A percentile compares a stretch with the other conserved stretches of the same genome.
These are phyloP conservation scores for Kwoniella botswanensis DNA, from an alignment of 768 basidiomycete genomes.

Conservation along the genomic window DNA sequence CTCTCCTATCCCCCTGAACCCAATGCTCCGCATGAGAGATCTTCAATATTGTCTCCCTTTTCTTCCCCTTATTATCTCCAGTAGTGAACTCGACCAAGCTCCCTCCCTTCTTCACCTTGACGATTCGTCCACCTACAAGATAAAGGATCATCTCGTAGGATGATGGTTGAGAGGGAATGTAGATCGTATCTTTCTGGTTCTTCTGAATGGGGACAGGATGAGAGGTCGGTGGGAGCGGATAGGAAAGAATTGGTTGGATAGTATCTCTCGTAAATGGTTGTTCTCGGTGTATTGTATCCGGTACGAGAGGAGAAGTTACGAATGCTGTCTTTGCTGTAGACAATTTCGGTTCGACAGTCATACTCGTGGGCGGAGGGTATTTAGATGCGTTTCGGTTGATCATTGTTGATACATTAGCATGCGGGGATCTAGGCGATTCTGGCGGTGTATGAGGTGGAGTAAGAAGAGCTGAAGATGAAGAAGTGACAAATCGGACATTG, in stretches of 20 bases:
- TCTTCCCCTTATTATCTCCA: neutral
- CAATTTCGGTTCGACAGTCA: too few species aligned
- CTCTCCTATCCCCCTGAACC: conserved; percentile 25
- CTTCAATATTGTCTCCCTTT: neutral
- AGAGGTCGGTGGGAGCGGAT: conserved; percentile 30
- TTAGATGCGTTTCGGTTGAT: neutral
- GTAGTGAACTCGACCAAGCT: neutral
- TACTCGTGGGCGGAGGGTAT: too few species aligned
- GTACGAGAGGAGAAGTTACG: neutral
- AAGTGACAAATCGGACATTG: conserved; percentile 18
- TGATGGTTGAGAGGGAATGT: neutral
- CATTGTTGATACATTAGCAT: neutral
- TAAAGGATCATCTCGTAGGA: conserved; percentile 1
- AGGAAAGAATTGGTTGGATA: conserved; percentile 19
- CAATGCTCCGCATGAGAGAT: conserved; percentile 18
- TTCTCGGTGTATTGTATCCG: neutral
- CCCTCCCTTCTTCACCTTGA: conserved; percentile 13
- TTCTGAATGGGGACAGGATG: conserved; percentile 23
- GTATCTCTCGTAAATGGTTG: neutral
- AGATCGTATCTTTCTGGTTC: conserved; percentile 21
- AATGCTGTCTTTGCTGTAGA: neutral
- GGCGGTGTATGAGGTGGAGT: conserved; percentile 22
- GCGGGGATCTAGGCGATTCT: neutral
- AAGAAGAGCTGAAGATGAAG: conserved; percentile 17
- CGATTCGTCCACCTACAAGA: neutral